Evolutionary conservation across 495 filamentous ascomycete species (phyloP).

Genomic region (Immersiella caudata): DNA sequence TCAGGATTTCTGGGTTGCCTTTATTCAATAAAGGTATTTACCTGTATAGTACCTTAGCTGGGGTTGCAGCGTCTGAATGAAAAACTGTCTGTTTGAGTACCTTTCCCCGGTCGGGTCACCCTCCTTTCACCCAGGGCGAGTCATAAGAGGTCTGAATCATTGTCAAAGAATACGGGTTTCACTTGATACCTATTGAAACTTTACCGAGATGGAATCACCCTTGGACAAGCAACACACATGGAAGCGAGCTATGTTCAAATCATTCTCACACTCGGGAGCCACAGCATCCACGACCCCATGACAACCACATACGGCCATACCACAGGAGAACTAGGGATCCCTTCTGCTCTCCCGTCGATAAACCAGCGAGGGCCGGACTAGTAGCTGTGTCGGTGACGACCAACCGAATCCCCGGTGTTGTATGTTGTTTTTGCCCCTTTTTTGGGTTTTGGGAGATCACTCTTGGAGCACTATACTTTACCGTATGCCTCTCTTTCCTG

Average conservation of each 20-base stretch:
- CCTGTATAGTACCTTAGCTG: too few relatives aligned
- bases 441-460: background rate
- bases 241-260: too few relatives aligned
- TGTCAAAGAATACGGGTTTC: too few relatives aligned
- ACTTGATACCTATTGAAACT: too few relatives aligned
- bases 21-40: background rate
- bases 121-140: too few relatives aligned
- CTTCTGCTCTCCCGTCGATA: conserved; percentile 55
- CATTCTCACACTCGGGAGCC: background rate
- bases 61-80: too few relatives aligned
- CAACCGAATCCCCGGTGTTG: conserved; percentile 46
- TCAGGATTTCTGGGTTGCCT: background rate
- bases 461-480: background rate
- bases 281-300: background rate
- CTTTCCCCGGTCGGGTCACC: too few relatives aligned
- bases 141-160: too few relatives aligned
- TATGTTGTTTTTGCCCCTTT: conserved; percentile 38
- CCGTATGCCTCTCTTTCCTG: too few relatives aligned
- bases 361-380: conserved; percentile 41
- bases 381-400: conserved; percentile 48
- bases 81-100: too few relatives aligned
- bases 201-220: too few relatives aligned
- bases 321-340: conserved; percentile 50
- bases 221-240: too few relatives aligned
- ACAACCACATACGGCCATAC: conserved; percentile 24